A percentile compares a stretch with the other conserved stretches of the same genome.
These are phyloP conservation scores for Aspergillus oerlinghausenensis DNA, from an alignment of 2,329 filamentous ascomycete genomes.

Conservation along the genomic window DNA sequence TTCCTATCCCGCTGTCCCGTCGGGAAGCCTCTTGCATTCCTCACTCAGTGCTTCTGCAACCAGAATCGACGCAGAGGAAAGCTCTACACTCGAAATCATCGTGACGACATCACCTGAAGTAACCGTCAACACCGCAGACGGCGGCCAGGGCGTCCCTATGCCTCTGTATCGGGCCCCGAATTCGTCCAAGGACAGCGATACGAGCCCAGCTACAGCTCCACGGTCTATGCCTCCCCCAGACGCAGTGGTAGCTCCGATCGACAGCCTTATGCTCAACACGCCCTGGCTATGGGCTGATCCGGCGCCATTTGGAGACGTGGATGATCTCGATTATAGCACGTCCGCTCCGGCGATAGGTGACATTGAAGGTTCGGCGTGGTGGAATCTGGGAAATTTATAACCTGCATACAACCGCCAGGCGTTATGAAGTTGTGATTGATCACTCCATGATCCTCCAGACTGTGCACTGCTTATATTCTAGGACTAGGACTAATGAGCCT, in stretches of 20 bases:
- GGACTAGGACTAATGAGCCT: not conserved
- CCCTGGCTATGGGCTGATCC: slow-evolving; percentile 34
- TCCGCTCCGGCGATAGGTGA: slow-evolving; percentile 25
- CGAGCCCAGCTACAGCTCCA: not conserved
- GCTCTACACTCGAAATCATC: slow-evolving; percentile 45
- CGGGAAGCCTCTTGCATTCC: slow-evolving; percentile 40
- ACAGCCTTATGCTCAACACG: slow-evolving; percentile 33
- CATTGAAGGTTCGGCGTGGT: slow-evolving; percentile 31
- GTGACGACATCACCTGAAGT: slow-evolving; percentile 51
- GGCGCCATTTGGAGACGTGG: slow-evolving; percentile 29
- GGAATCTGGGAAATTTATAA: slow-evolving; percentile 34
- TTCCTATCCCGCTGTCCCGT: slow-evolving; percentile 29
- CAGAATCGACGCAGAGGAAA: slow-evolving; percentile 31
- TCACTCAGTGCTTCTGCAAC: slow-evolving; percentile 35
- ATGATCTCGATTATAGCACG: slow-evolving; percentile 26
- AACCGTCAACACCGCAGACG: slow-evolving; percentile 49
- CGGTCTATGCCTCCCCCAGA: slow-evolving; percentile 10
- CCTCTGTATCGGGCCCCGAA: slow-evolving; percentile 15
- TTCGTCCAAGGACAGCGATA: not conserved
- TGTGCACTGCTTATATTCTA: not conserved
- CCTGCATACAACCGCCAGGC: not conserved
- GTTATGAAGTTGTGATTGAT: not conserved
- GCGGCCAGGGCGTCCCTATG: slow-evolving; percentile 48
- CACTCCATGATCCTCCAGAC: not conserved
- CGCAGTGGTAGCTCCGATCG: slow-evolving; percentile 27